Evolutionary conservation across 208 protist species (phyloP).

Genomic region (Novymonas esmeraldas): DNA sequence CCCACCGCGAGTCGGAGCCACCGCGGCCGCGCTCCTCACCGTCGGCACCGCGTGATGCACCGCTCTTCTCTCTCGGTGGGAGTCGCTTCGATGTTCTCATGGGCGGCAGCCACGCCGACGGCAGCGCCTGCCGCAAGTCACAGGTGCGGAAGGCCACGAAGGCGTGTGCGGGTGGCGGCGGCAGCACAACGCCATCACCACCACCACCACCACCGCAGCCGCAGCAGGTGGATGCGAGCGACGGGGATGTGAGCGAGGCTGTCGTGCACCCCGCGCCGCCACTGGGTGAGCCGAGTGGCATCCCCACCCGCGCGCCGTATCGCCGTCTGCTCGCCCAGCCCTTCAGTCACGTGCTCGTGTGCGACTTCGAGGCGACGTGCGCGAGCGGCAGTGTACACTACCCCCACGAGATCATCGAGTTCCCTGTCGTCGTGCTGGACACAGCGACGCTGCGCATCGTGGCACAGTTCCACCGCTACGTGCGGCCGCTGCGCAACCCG

Average conservation of each 20-base stretch:
- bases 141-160: constrained; percentile 41
- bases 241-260: constrained; percentile 1
- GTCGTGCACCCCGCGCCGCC: constrained; percentile 2
- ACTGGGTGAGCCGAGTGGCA: constrained; percentile 20
- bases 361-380: constrained; percentile 94
- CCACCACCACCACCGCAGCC: not conserved
- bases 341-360: constrained; percentile 91
- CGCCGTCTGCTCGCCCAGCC: constrained; percentile 57
- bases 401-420: constrained; percentile 97
- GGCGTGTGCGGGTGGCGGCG: constrained; percentile 23
- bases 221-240: not conserved
- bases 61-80: constrained; percentile 23
- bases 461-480: constrained; percentile 91
- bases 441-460: constrained; percentile 60
- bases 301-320: constrained; percentile 40
- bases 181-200: not conserved
- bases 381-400: constrained; percentile 60
- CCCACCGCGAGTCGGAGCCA: not conserved
- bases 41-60: not conserved
- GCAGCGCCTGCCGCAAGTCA: constrained; percentile 26
- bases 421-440: constrained; percentile 93
- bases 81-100: constrained; percentile 71
- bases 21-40: not conserved
- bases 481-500: constrained; percentile 81
- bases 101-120: constrained; percentile 22